These are phyloP conservation scores for Fragaria iinumae DNA, from an alignment of 306 rosid species.

Conservation along the genomic window DNA sequence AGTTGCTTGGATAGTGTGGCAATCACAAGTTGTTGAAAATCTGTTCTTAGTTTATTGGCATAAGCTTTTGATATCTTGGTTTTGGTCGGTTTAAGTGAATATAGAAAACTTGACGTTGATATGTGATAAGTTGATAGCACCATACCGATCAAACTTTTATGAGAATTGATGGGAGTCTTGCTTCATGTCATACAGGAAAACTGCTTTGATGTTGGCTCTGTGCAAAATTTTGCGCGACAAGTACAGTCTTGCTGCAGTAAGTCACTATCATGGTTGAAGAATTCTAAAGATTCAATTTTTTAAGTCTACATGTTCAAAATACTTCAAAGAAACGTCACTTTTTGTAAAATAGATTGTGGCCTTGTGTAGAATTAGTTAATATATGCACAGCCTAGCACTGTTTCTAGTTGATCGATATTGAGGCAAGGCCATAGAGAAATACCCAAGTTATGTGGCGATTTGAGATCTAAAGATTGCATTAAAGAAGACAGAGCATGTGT, in stretches of 20 bases:
- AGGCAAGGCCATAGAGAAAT: neutral
- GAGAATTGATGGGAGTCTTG: constrained; percentile 15
- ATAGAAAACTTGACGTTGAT: neutral
- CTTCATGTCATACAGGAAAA: constrained; percentile 54
- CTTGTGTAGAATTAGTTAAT: neutral
- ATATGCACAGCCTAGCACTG: neutral
- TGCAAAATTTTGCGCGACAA: constrained; percentile 69
- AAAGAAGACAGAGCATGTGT: neutral
- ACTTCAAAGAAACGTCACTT: neutral
- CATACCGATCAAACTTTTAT: neutral
- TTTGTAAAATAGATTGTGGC: neutral
- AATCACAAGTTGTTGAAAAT: neutral
- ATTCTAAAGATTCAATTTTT: neutral
- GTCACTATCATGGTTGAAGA: constrained; percentile 21
- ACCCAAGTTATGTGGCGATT: neutral
- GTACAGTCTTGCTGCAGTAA: constrained; percentile 95
- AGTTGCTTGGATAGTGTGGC: constrained; percentile 4
- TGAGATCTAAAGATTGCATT: neutral
- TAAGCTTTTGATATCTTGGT: neutral
- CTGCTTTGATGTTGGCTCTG: constrained; percentile 92
- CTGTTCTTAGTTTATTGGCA: neutral
- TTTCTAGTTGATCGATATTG: neutral
- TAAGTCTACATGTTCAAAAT: neutral
- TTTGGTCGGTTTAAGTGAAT: neutral
- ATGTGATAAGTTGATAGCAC: neutral